These are phyloP conservation scores for Ceratocystis albifundus DNA, from an alignment of 2,329 filamentous ascomycete genomes.

Conservation along the genomic window DNA sequence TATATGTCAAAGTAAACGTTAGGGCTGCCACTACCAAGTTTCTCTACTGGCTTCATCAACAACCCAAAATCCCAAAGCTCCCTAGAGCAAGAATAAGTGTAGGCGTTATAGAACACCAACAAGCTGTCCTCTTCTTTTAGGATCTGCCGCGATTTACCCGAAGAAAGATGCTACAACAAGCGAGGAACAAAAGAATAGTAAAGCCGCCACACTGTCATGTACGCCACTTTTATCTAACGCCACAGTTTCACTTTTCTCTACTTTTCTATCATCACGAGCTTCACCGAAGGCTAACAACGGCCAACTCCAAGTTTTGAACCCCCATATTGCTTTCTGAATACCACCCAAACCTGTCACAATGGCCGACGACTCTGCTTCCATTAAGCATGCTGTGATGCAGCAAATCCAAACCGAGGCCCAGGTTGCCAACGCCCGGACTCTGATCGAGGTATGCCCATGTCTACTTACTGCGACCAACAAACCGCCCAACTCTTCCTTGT, in stretches of 20 bases:
- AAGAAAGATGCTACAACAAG: background rate
- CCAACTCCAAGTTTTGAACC: background rate
- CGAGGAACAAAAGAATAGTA: background rate
- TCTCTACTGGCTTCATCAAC: background rate
- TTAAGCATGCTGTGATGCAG: slow-evolving; percentile 53
- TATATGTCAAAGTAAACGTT: slow-evolving; percentile 3
- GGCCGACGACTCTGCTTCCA: slow-evolving; percentile 38
- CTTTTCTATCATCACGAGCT: slow-evolving; percentile 1
- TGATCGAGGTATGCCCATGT: slow-evolving; percentile 51
- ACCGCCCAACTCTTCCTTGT: too few species aligned
- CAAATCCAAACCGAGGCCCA: slow-evolving; percentile 53
- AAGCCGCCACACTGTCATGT: background rate
- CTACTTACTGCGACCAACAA: background rate
- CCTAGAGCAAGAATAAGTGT: background rate
- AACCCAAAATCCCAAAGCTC: slow-evolving; percentile 2
- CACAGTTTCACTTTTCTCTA: slow-evolving; percentile 14
- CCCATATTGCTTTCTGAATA: background rate
- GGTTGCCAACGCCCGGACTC: slow-evolving; percentile 54
- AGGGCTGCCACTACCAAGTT: slow-evolving; percentile 1
- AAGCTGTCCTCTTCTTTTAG: slow-evolving; percentile 20
- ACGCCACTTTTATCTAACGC: background rate
- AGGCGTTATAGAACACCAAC: slow-evolving; percentile 12
- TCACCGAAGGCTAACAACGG: background rate
- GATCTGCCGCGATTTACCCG: slow-evolving; percentile 18
- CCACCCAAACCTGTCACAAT: slow-evolving; percentile 7